These are phyloP conservation scores for Boletus reticuloceps DNA, from an alignment of 768 basidiomycete species.

Conservation along the genomic window DNA sequence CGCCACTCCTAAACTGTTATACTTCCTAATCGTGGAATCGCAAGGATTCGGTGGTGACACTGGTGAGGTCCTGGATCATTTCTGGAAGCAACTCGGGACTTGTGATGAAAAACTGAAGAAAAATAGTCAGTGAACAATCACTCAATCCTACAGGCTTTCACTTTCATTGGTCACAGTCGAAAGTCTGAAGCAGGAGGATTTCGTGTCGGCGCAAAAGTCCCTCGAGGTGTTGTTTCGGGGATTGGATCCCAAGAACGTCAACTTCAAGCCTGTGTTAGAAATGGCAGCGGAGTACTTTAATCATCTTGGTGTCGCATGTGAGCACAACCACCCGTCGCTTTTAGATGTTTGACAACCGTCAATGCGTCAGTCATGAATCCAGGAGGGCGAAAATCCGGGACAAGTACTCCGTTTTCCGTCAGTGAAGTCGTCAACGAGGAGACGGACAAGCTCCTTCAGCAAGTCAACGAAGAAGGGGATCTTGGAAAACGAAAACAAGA, in stretches of 20 bases:
- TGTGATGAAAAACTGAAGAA: not conserved
- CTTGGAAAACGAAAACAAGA: not conserved
- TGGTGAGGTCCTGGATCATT: not conserved
- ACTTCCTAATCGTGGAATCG: not conserved
- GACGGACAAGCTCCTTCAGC: conserved; percentile 1
- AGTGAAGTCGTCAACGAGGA: not conserved
- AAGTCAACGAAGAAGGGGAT: not conserved
- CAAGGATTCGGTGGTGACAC: not conserved
- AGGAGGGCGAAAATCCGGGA: not conserved
- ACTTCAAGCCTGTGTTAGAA: not conserved
- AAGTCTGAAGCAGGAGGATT: not conserved
- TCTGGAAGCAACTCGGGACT: conserved; percentile 1
- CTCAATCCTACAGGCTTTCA: not conserved
- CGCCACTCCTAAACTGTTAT: not conserved
- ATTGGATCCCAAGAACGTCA: not conserved
- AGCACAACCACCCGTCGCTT: not conserved
- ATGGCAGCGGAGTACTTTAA: conserved; percentile 1
- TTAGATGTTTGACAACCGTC: not conserved
- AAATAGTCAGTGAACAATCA: not conserved
- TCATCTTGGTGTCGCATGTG: not conserved
- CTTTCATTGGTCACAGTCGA: not conserved
- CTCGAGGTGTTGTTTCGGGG: not conserved
- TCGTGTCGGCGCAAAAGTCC: not conserved
- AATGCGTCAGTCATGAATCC: not conserved
- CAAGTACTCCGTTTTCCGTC: not conserved